Percentiles rank a stretch among this genome's conserved stretches.
phyloP scores from a whole-genome alignment of 2,329 filamentous ascomycete genomes.

The Didymellaceae sp. region DNA sequence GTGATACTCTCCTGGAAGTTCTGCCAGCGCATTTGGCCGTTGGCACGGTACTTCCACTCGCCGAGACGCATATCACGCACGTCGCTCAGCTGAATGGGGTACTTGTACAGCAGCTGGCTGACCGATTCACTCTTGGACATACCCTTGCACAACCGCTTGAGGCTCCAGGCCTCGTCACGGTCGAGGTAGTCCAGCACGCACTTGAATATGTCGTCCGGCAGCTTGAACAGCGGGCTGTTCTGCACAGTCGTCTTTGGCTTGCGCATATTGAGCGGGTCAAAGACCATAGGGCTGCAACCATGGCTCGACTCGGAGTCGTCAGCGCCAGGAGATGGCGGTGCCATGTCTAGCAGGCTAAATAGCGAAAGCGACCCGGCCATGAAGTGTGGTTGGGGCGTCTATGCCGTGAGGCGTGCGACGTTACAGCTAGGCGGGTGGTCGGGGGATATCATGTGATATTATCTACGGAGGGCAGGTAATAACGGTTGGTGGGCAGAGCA shows the following conservation, averaged over 20 bases:
- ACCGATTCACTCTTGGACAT: conserved; percentile 40
- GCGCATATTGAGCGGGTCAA: conserved; percentile 26
- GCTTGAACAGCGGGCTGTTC: conserved; percentile 38
- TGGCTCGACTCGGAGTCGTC: conserved; percentile 30
- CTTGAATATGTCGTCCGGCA: conserved; percentile 47
- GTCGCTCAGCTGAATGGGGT: conserved; percentile 41
- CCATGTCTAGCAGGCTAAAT: conserved; percentile 32
- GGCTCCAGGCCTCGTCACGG: conserved; percentile 40
- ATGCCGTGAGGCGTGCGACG: conserved; percentile 7
- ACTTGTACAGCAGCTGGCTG: conserved; percentile 41
- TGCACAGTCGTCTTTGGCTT: conserved; percentile 23
- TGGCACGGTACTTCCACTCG: conserved; percentile 44
- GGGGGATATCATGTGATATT: background rate
- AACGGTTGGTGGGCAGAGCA: background rate
- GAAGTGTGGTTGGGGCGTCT: background rate
- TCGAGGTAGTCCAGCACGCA: conserved; percentile 46
- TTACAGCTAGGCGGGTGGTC: background rate
- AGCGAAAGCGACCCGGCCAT: conserved; percentile 23
- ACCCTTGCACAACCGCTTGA: conserved; percentile 44
- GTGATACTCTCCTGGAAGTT: conserved; percentile 42
- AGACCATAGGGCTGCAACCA: conserved; percentile 31
- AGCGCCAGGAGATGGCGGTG: conserved; percentile 24
- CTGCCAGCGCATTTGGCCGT: conserved; percentile 39
- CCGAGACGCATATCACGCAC: conserved; percentile 40
- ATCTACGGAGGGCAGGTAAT: background rate